Evolutionary conservation across 2,329 filamentous ascomycete genomes (phyloP), one percentile per base, ranked within the genome.

Genomic region (Aspergillus ochraceoroseus): DNA sequence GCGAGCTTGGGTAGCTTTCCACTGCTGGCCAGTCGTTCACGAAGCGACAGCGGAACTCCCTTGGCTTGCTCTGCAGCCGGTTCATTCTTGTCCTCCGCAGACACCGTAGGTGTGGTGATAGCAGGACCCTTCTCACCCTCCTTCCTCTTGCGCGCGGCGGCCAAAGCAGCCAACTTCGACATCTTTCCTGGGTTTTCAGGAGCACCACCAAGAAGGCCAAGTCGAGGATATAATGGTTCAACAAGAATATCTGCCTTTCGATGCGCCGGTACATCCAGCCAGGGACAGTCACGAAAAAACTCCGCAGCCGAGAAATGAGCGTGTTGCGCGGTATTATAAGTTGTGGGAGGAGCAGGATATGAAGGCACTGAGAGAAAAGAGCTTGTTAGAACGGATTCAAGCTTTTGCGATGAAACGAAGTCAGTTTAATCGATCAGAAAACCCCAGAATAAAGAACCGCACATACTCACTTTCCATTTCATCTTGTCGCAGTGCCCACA

Each of bases 81-180:
- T 5, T 47, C 43, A 1, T 51, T 11, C 22, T 47, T 32, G n/a
- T 34, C 38, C 14, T 22, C 17, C 11, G 20, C 41, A 7, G 39
- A 20, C 7, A 44, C 36, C 2, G 43, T 9, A 7, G 40, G 18
- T 5, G 46, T 19, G 17, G 38, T 20, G 5, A 47, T 23, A 23
- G 53, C 28, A 4, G 51, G 52, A 32, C 62, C 70, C 53, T 77
- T 80, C 26, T 83, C 80, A 19, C 80, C 81, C 9, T 80, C 81
- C 63, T 88, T 94, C 66, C 86, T 89, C 61, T 88, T 89, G 18
- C 88, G 77, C 38, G 86, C 84, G 22, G 87, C 87, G 36, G 90
- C 89, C 28, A 98, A 71, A 32, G 87, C 87, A 54, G 94, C 90
- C 31, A 98, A 72, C 57, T 98, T 98, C 4, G 90, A 94, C 64